Conservation (phyloP, 805 yeast species). For the Pichia insulana region DNA sequence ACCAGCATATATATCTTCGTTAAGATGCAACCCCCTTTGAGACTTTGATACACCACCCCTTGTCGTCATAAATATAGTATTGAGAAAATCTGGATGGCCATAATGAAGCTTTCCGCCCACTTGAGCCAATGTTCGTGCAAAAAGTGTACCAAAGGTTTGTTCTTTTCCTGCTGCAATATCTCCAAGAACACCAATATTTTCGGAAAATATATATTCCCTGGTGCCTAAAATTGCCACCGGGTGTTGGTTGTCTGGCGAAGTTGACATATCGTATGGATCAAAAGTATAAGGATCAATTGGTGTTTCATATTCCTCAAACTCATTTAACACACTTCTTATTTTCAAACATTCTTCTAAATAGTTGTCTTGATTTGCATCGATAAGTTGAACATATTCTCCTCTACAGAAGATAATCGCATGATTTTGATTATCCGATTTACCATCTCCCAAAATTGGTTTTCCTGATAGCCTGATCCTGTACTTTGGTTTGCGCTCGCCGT, state of each 20-base stretch:
- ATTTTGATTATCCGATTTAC: slow-evolving; percentile 82
- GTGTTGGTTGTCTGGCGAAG: slow-evolving; percentile 39
- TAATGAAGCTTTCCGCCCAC: slow-evolving; percentile 81
- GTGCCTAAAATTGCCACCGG: slow-evolving; percentile 87
- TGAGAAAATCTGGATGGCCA: slow-evolving; percentile 83
- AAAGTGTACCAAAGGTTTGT: slow-evolving; percentile 80
- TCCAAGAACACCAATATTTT: slow-evolving; percentile 77
- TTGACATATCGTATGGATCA: slow-evolving; percentile 48
- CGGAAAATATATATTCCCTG: slow-evolving; percentile 80
- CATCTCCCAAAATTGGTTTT: slow-evolving; percentile 81
- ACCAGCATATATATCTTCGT: slow-evolving; percentile 86
- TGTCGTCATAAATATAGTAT: slow-evolving; percentile 68
- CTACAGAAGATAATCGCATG: slow-evolving; percentile 72
- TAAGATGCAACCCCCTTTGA: slow-evolving; percentile 76
- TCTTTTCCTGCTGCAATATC: slow-evolving; percentile 89
- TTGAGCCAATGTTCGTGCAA: slow-evolving; percentile 76
- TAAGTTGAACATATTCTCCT: slow-evolving; percentile 78
- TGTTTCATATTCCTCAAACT: slow-evolving; percentile 72
- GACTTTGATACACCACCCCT: slow-evolving; percentile 87
- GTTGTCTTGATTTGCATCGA: slow-evolving; percentile 84
- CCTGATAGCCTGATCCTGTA: slow-evolving; percentile 75
- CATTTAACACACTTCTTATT: slow-evolving; percentile 72
- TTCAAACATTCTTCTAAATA: slow-evolving; percentile 79
- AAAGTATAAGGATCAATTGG: slow-evolving; percentile 71
- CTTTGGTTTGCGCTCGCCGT: slow-evolving; percentile 68